Evolutionary conservation across 106 monocot species (phyloP).

Genomic region (Dendrobium nobile): DNA sequence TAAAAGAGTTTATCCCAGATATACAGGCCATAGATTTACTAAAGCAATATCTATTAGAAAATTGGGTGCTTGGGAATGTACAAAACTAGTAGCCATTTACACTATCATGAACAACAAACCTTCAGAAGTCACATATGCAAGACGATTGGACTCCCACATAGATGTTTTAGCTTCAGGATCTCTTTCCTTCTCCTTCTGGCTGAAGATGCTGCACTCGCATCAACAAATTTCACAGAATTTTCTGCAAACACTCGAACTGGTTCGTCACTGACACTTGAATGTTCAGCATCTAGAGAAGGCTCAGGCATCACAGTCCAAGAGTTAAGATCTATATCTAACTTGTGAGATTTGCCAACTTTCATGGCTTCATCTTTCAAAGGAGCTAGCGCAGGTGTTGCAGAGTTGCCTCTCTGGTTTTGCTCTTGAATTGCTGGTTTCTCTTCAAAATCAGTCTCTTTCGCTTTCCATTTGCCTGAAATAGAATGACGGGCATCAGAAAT

Average conservation of each 20-base stretch:
- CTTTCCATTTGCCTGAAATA: not conserved
- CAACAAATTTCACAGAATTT: not conserved
- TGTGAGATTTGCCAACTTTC: not conserved
- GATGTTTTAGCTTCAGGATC: not conserved
- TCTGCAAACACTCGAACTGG: not conserved
- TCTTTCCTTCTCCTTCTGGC: not conserved
- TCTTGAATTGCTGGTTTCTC: no score
- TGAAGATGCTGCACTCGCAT: not conserved
- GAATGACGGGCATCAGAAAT: not conserved
- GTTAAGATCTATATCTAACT: conserved; percentile 1
- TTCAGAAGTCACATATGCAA: not conserved
- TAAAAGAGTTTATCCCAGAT: no score
- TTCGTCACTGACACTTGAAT: not conserved
- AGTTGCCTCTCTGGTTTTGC: no score
- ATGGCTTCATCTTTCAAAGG: not conserved
- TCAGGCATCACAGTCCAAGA: not conserved
- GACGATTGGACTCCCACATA: not conserved
- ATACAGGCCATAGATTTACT: no score
- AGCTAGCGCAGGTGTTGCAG: not conserved
- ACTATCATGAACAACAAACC: not conserved
- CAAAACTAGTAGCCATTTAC: not conserved
- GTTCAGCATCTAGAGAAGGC: not conserved
- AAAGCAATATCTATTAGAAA: no score
- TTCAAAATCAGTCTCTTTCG: not conserved
- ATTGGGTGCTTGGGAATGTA: not conserved